Base-by-base conservation (phyloP, 225 moss, liverwort and hornwort species). In the Polytrichum formosum region DNA sequence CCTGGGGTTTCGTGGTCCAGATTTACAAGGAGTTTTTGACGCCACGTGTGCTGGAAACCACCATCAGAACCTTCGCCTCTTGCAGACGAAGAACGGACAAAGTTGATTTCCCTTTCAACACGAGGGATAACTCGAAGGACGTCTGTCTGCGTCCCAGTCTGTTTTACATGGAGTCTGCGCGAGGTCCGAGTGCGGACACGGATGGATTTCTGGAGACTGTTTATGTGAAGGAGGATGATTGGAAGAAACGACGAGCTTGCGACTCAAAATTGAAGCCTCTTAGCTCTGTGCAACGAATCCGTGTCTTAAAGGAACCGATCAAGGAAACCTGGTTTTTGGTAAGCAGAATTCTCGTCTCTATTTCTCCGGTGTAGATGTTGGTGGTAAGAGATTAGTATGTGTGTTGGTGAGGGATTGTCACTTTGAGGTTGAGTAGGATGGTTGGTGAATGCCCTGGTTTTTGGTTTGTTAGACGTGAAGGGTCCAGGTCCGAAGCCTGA, bases 1-100 rank as follows among this genome's bases (percentile, higher is more conserved):
- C 87, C 0, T 87, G 87, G 87, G 87, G 87, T 0, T 87, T 76
- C 0, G 74, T 79, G 0, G 74, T 87, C 7, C 81, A 87, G 54
- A 70, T 77, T 1, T 78, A 87, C 68, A 25, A 64, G 2, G 79
- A 74, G 0, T 87, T 79, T 10, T n/a, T 76, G 1, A 18, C 73
- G 0, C 87, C 87, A 0, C 76, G 75, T 0, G 81, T 74, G 4
- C 65, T 87, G 16, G 84, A 84, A 53, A 74, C 35, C 16, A 83
- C 84, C 1, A 5, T 79, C 63, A 65, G 74, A 13, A 87, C 87
- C 0, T 87, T 87, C 20, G 59, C 63, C 2, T 67, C 60, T 1
- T 0, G 76, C n/a, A 70, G 71, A 18, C 64, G 68, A 1, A 27
- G 26, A 18, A 54, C 25, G 0, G 25, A 18, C 0, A 27, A 28